Evolutionary conservation across 2,329 filamentous ascomycete genomes (phyloP), one percentile per base, ranked within the genome.

Genomic region (Fusarium nematophilum): DNA sequence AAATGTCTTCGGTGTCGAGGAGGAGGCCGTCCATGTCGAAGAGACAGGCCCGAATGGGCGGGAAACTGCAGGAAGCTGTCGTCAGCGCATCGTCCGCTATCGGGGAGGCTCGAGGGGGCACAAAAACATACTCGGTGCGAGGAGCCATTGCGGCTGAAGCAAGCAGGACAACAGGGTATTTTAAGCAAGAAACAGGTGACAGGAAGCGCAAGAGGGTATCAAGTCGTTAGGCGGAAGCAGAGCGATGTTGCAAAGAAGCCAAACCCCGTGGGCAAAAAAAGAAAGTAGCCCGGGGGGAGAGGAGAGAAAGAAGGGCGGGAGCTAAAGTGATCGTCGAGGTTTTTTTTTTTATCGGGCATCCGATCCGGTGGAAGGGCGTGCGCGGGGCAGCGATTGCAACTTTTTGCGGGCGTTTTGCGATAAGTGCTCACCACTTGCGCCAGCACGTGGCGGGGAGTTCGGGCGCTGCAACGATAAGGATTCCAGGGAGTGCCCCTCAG

Each of bases 1-100:
- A 98, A 51, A 87, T 76, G 69, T 98, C 95, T 80, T 98, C 95
- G 27, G 91, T 93, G 77, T 98, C 89, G 72, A 99, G 90, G 15
- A 99, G 86, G 29, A 99, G 89, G 57, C 95, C 95, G 76, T 99
- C 95, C 93, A 98, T 97, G 81, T 99, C 95, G 75, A 99, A 98
- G 64, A 99, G 88, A 76, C 93, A 97, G 66, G 94, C 95, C 67
- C 93, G 86, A 55, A 98, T 83, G 39, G 90, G 87, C 15, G 91
- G 90, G 75, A 93, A 88, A 72, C 90, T 92, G 70, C 8, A 8
- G n/a, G 9, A 11, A 37, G 9, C 13, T 29, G 31, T 68, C 14
- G 49, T 68, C 37, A 63, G 59, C 13, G 31, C 14, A 10, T 6
- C 17, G 9, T 6, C 36, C 13, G 5, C 4, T 21, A 15, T 17